Percentiles rank a stretch among this genome's conserved stretches.
These are phyloP conservation scores for Solanum arcanum DNA, from an alignment of 257 asterid genomes.

Conservation along the genomic window DNA sequence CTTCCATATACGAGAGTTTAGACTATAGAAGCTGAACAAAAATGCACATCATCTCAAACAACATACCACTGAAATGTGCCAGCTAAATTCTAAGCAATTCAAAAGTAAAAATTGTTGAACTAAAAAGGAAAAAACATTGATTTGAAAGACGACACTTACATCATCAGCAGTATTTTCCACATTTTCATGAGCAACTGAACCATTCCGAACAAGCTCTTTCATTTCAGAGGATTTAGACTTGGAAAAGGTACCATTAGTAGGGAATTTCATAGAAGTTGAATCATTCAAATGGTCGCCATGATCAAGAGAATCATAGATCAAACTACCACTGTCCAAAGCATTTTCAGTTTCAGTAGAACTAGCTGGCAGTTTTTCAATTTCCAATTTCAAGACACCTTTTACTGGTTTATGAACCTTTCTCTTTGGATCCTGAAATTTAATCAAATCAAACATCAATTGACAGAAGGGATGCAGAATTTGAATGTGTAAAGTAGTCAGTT, in stretches of 20 bases:
- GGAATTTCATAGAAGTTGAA: constrained; percentile 21
- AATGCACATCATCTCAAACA: not conserved
- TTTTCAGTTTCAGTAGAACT: constrained; percentile 48
- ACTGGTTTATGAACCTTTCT: constrained; percentile 95
- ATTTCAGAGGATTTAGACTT: constrained; percentile 41
- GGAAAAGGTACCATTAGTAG: constrained; percentile 34
- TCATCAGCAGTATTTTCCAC: constrained; percentile 40
- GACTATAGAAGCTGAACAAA: not conserved
- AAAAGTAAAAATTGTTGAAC: not conserved
- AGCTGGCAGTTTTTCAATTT: constrained; percentile 89
- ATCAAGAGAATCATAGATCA: constrained; percentile 36
- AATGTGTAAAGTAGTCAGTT: not conserved
- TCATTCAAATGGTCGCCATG: constrained; percentile 32
- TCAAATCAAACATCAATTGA: not conserved
- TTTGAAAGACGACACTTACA: constrained; percentile 30
- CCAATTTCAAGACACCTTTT: constrained; percentile 81
- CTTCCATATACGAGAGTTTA: not conserved
- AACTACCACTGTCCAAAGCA: constrained; percentile 39
- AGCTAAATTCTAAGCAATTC: not conserved
- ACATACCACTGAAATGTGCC: not conserved
- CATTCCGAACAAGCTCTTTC: constrained; percentile 56
- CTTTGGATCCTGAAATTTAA: constrained; percentile 72
- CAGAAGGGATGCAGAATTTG: not conserved
- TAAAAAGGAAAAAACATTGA: not conserved
- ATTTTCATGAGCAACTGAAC: constrained; percentile 45